Conservation (phyloP, 2,329 filamentous ascomycete genomes). For the Hymenoscyphus fructigenus region DNA sequence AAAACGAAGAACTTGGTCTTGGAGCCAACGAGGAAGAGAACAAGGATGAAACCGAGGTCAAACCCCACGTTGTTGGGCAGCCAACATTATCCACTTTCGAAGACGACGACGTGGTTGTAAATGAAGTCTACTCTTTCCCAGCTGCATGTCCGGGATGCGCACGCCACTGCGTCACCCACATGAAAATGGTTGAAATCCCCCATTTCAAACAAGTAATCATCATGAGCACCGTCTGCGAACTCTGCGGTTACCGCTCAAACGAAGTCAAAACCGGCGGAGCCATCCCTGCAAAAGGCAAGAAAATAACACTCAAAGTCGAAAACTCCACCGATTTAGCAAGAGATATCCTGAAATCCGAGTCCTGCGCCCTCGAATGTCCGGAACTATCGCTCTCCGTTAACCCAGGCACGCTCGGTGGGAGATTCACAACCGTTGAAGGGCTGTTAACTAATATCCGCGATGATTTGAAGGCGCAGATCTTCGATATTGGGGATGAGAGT, state of each 20-base stretch:
- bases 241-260: conserved; percentile 92
- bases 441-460: conserved; percentile 88
- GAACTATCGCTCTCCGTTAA: conserved; percentile 86
- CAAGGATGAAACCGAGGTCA: conserved; percentile 45
- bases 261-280: conserved; percentile 97
- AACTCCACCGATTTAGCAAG: conserved; percentile 73
- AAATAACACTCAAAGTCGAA: conserved; percentile 74
- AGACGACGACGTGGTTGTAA: conserved; percentile 82
- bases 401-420: conserved; percentile 89
- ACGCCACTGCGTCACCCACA: conserved; percentile 83
- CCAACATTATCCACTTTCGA: conserved; percentile 42
- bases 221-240: conserved; percentile 89
- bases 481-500: conserved; percentile 63
- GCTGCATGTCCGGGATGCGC: conserved; percentile 89
- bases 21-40: conserved; percentile 58
- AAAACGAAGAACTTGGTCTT: conserved; percentile 84
- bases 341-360: conserved; percentile 96
- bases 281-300: conserved; percentile 81
- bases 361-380: conserved; percentile 80
- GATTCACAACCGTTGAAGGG: conserved; percentile 96
- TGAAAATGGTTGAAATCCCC: conserved; percentile 98
- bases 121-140: conserved; percentile 91
- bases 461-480: conserved; percentile 85
- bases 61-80: conserved; percentile 44
- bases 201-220: conserved; percentile 97